A percentile compares a stretch with the other conserved stretches of the same genome.
Conservation (phyloP, 73 alveolate genomes). For the Tetrahymena elliotti region DNA sequence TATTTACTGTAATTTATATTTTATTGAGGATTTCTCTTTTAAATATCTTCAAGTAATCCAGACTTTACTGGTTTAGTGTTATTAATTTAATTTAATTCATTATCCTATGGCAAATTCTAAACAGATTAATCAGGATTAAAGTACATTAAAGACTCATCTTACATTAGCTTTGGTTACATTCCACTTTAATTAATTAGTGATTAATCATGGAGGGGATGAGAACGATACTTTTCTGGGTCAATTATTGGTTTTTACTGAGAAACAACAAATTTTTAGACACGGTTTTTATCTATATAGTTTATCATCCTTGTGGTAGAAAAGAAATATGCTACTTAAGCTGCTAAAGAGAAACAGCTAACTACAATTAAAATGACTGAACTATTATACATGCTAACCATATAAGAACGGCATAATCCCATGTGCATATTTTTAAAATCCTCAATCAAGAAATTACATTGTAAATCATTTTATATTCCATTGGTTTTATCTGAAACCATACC, state of each 20-base stretch:
- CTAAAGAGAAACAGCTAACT: background rate
- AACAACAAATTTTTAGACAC: background rate
- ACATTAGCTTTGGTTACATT: background rate
- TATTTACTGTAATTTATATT: background rate
- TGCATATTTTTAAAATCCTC: background rate
- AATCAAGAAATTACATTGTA: background rate
- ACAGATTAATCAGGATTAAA: background rate
- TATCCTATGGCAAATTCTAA: background rate
- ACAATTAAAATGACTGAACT: background rate
- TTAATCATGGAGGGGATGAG: background rate
- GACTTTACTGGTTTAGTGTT: background rate
- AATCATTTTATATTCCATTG: background rate
- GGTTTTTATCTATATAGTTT: background rate
- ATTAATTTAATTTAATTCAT: background rate
- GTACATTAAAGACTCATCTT: background rate
- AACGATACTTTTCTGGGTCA: background rate
- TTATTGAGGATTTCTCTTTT: background rate
- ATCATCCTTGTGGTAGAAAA: background rate
- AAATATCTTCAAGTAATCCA: background rate
- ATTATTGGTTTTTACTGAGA: background rate
- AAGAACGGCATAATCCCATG: background rate
- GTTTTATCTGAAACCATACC: background rate
- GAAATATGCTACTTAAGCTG: background rate
- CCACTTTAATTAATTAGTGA: background rate
- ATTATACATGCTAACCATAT: background rate